These are phyloP conservation scores for Mycena alexandri DNA, from an alignment of 768 basidiomycete genomes.

Conservation along the genomic window DNA sequence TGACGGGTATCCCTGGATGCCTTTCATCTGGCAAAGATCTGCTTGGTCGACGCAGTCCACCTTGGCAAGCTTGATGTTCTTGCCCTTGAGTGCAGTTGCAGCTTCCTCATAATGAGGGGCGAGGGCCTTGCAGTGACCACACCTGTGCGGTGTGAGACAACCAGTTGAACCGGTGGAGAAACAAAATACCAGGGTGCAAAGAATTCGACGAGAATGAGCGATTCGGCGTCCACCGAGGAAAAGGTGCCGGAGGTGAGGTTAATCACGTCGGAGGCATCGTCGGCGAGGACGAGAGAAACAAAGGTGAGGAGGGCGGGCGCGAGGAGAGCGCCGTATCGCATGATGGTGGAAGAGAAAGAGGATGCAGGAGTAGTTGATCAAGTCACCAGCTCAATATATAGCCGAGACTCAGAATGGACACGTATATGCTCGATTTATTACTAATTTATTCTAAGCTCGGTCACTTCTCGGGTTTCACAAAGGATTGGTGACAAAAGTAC, in stretches of 20 bases:
- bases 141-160: conserved; percentile 61
- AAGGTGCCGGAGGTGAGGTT: conserved; percentile 80
- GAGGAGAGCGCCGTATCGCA: conserved; percentile 74
- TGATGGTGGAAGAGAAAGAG: conserved; percentile 53
- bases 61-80: conserved; percentile 91
- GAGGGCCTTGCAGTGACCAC: conserved; percentile 95
- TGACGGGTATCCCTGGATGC: conserved; percentile 94
- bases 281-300: conserved; percentile 66
- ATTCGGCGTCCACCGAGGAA: conserved; percentile 73
- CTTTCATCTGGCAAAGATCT: conserved; percentile 90
- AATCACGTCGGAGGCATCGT: conserved; percentile 82
- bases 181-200: conserved; percentile 83
- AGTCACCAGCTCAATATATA: neutral
- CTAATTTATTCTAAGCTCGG: neutral
- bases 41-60: conserved; percentile 97
- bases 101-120: conserved; percentile 96
- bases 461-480: no score
- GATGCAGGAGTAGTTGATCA: conserved; percentile 26
- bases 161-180: conserved; percentile 2
- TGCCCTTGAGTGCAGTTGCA: conserved; percentile 91
- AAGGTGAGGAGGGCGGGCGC: conserved; percentile 67
- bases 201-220: conserved; percentile 93
- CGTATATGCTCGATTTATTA: neutral
- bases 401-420: neutral
- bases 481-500: neutral